Evolutionary conservation across 1,284 basidiomycete genomes (phyloP), one percentile per base, ranked within the genome.

Genomic region (Papiliotrema nemorosa): DNA sequence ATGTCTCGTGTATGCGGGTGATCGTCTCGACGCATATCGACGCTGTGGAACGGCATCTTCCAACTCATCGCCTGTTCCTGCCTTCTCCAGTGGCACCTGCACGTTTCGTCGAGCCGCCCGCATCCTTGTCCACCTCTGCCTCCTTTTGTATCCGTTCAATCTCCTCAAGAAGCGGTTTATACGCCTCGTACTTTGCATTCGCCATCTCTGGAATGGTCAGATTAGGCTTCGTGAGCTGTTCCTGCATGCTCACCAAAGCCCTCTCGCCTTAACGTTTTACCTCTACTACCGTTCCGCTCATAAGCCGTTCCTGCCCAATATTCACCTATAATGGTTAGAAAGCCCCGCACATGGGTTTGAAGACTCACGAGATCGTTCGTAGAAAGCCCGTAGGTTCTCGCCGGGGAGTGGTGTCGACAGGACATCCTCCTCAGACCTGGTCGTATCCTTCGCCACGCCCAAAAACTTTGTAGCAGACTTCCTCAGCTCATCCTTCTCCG

Each of bases 371-470:
- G 86, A 86, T 5, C 91, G 82, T 12, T 86, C 83, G 66, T 92
- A 96, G 72, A 94, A 94, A 70, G 81, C 79, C 0, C 88, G 84
- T 6, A 94, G 73, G 0, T 86, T 88, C 70, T 96, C 92, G n/a
- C 90, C 89, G 0, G 90, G 89, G 5, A 86, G 78, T 0, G 92
- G 92, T 0, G 90, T 93, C 53, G 85, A 87, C 38, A 90, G 67
- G 0, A 82, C 72, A 57, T 92, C 90, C 62, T 90, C 88, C 0
- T 81, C 77, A 0, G 85, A 82, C 3, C 83, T 77, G 0, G 78
- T 77, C 2, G 78, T 70, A 58, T 88, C 86, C 63, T 84, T 87
- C 0, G 82, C 72, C 0, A 86, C 84, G 9, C 85, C 87, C 78
- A 88, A 81, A 67, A 91, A 89, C 0, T 78, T 80, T 0, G 81